phyloP scores from a whole-genome alignment of 805 yeast species.

The Teunomyces tritomae region DNA sequence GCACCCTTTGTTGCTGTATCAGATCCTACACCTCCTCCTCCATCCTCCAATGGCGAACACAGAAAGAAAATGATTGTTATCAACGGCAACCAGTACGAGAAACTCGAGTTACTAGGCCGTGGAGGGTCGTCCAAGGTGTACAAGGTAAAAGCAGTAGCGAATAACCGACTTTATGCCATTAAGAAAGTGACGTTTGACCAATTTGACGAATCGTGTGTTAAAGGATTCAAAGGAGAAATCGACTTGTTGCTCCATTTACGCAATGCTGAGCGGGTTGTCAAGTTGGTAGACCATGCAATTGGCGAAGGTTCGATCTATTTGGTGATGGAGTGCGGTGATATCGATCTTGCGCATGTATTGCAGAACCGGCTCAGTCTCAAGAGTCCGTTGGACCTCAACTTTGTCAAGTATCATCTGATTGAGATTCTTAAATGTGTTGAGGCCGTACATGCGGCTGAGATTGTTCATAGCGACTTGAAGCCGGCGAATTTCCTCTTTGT shows the following conservation, averaged over 20 bases:
- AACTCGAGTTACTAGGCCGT: slow-evolving; percentile 75
- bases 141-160: slow-evolving; percentile 57
- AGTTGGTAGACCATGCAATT: slow-evolving; percentile 71
- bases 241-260: slow-evolving; percentile 62
- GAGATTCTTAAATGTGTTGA: slow-evolving; percentile 80
- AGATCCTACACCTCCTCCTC: not conserved
- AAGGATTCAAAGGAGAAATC: slow-evolving; percentile 88
- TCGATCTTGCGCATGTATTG: slow-evolving; percentile 81
- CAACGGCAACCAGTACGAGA: slow-evolving; percentile 66
- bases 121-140: slow-evolving; percentile 94
- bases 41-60: slow-evolving; percentile 14
- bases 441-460: slow-evolving; percentile 83
- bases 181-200: slow-evolving; percentile 80
- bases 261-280: slow-evolving; percentile 68
- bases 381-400: slow-evolving; percentile 57
- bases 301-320: slow-evolving; percentile 60
- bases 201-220: slow-evolving; percentile 69
- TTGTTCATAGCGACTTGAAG: slow-evolving; percentile 79
- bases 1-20: not conserved
- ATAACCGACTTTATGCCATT: slow-evolving; percentile 67
- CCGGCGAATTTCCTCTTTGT: slow-evolving; percentile 74
- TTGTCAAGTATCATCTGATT: slow-evolving; percentile 73
- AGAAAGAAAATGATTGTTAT: slow-evolving; percentile 30
- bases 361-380: slow-evolving; percentile 45
- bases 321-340: slow-evolving; percentile 94